Percentiles rank a stretch among this genome's conserved stretches.
Evolutionary conservation across 352 stramenopile genomes (phyloP).

Genomic region (Phytopythium mirpurense): DNA sequence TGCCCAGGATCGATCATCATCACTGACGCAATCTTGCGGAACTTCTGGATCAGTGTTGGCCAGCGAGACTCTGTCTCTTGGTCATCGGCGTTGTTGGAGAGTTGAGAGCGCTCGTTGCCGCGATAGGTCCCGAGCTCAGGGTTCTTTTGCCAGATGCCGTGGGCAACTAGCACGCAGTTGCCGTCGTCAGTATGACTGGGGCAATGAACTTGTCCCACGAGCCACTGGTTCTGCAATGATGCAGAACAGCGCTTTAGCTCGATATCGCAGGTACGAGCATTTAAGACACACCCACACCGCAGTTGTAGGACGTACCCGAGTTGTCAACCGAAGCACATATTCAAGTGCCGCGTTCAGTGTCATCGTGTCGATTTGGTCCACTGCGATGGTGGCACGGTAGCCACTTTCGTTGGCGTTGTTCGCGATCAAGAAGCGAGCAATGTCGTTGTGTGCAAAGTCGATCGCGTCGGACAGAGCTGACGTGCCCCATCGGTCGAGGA

Average conservation of each 20-base stretch:
- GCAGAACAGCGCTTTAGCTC: not conserved
- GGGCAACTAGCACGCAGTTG: slow-evolving; percentile 57
- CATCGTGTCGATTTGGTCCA: slow-evolving; percentile 55
- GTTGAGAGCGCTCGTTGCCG: not conserved
- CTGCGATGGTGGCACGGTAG: slow-evolving; percentile 40
- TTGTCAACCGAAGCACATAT: slow-evolving; percentile 57
- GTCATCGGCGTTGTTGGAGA: slow-evolving; percentile 3
- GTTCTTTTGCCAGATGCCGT: slow-evolving; percentile 73
- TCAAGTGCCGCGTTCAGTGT: slow-evolving; percentile 61
- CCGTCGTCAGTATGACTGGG: slow-evolving; percentile 50
- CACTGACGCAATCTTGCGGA: slow-evolving; percentile 60
- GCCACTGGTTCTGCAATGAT: slow-evolving; percentile 43
- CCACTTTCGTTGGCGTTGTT: slow-evolving; percentile 65
- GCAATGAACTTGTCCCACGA: slow-evolving; percentile 72
- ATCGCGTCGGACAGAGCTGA: slow-evolving; percentile 69
- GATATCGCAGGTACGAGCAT: too few species aligned
- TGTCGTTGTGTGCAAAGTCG: slow-evolving; percentile 72
- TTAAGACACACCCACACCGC: too few species aligned
- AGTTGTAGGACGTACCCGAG: slow-evolving; percentile 38
- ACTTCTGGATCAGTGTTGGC: slow-evolving; percentile 60
- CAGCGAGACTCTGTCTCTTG: slow-evolving; percentile 23
- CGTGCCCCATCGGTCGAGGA: slow-evolving; percentile 74
- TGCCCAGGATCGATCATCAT: slow-evolving; percentile 78
- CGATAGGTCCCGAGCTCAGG: not conserved
- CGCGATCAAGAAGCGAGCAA: slow-evolving; percentile 58